phyloP scores from a whole-genome alignment of 306 rosid species.

The Erythrophleum fordii region DNA sequence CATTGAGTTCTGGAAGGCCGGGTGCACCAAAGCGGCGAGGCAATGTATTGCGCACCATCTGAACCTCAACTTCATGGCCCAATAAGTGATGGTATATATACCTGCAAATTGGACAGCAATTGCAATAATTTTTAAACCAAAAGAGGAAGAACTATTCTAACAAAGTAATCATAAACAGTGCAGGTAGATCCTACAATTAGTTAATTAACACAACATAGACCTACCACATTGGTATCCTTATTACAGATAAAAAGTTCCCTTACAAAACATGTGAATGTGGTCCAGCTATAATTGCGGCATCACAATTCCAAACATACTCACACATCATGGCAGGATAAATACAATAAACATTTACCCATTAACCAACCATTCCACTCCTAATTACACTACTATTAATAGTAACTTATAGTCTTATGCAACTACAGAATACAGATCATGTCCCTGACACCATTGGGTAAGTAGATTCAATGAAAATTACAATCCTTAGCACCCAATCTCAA shows the following conservation, averaged over 20 bases:
- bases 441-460: background rate
- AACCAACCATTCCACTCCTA: conserved; percentile 3
- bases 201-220: conserved; percentile 22
- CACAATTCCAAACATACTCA: background rate
- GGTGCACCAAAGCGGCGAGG: conserved; percentile 99
- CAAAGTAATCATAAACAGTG: background rate
- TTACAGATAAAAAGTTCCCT: background rate
- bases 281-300: background rate
- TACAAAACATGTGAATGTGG: background rate
- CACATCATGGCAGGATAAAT: conserved; percentile 13
- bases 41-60: conserved; percentile 93
- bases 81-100: conserved; percentile 93
- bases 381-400: background rate
- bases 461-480: conserved; percentile 23
- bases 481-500: conserved; percentile 1
- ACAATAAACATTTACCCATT: background rate
- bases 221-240: background rate
- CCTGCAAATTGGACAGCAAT: conserved; percentile 53
- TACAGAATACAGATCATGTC: background rate
- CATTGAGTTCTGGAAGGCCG: conserved; percentile 97
- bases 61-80: conserved; percentile 99
- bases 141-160: background rate
- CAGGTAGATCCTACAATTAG: conserved; percentile 3
- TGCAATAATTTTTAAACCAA: background rate
- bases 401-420: background rate